Conservation (phyloP, 495 filamentous ascomycete species). For the Parmelia sp. region DNA sequence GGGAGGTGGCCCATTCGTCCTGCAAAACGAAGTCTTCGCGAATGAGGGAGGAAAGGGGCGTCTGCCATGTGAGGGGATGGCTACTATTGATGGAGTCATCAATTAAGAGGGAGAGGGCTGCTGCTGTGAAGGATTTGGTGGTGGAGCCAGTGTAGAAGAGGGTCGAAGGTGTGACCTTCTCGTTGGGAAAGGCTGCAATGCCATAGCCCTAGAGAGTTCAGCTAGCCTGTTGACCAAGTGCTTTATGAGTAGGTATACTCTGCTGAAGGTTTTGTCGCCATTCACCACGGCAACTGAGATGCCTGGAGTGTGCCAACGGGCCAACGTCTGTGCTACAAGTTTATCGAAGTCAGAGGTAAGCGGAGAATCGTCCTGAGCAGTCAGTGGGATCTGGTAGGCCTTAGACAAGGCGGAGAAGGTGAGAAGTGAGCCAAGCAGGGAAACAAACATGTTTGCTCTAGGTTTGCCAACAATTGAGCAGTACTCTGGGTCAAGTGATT, state of each 20-base stretch:
- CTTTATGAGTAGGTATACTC: constrained; percentile 30
- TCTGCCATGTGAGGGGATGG: constrained; percentile 41
- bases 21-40: constrained; percentile 49
- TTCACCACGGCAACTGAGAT: constrained; percentile 45
- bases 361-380: constrained; percentile 18
- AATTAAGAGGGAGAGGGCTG: constrained; percentile 43
- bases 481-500: background rate
- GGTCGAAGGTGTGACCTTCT: constrained; percentile 40
- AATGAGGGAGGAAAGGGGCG: constrained; percentile 44
- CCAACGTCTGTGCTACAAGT: constrained; percentile 34
- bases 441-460: background rate
- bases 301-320: constrained; percentile 47
- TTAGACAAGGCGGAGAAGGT: background rate
- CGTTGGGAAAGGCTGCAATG: constrained; percentile 34
- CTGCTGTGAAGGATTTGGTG: constrained; percentile 52
- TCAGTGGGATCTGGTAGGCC: constrained; percentile 5
- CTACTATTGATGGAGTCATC: constrained; percentile 31
- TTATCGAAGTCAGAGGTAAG: constrained; percentile 35
- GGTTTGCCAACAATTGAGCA: background rate
- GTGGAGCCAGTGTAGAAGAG: constrained; percentile 43
- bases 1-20: constrained; percentile 37
- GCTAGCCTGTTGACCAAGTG: background rate
- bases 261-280: constrained; percentile 37
- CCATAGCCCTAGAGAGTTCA: constrained; percentile 46
- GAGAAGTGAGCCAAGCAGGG: too few relatives aligned